Evolutionary conservation across 2,329 filamentous ascomycete genomes (phyloP).

Genomic region (Nothopassalora personata): DNA sequence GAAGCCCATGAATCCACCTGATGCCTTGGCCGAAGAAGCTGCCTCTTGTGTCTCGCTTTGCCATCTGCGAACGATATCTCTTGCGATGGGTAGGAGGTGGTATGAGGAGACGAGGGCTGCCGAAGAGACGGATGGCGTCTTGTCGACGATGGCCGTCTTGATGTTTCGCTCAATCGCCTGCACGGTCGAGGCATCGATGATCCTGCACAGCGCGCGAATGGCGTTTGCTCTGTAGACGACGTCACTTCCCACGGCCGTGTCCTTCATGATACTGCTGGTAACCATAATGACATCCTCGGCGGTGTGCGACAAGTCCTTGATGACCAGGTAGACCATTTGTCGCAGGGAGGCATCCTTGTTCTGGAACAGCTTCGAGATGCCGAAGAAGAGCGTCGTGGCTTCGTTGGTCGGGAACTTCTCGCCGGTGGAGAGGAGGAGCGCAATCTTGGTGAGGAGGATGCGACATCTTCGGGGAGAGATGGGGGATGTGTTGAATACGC

Average conservation of each 20-base stretch:
- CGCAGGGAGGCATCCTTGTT: constrained; percentile 97
- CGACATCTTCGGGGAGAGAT: constrained; percentile 97
- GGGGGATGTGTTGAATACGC: constrained; percentile 94
- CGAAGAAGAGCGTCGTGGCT: constrained; percentile 96
- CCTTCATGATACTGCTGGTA: constrained; percentile 99
- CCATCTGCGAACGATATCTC: constrained; percentile 93
- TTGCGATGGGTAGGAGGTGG: constrained; percentile 91
- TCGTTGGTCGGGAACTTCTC: constrained; percentile 96
- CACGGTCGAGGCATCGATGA: constrained; percentile 93
- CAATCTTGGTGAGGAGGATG: constrained; percentile 94
- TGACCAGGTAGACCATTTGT: constrained; percentile 97
- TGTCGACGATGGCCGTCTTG: constrained; percentile 99
- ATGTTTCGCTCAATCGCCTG: constrained; percentile 97
- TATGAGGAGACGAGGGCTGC: constrained; percentile 95
- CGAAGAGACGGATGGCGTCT: constrained; percentile 94
- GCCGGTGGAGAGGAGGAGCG: constrained; percentile 90
- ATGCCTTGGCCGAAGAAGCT: constrained; percentile 82
- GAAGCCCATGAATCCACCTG: constrained; percentile 87
- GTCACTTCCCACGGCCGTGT: constrained; percentile 91
- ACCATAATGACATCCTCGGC: constrained; percentile 99
- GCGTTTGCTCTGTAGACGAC: constrained; percentile 92
- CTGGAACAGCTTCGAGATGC: constrained; percentile 98
- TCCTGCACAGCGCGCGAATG: constrained; percentile 88
- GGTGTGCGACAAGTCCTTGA: constrained; percentile 93
- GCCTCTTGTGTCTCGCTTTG: constrained; percentile 98